Conservation (phyloP, 768 basidiomycete genomes). For the Amanita polypyramis region DNA sequence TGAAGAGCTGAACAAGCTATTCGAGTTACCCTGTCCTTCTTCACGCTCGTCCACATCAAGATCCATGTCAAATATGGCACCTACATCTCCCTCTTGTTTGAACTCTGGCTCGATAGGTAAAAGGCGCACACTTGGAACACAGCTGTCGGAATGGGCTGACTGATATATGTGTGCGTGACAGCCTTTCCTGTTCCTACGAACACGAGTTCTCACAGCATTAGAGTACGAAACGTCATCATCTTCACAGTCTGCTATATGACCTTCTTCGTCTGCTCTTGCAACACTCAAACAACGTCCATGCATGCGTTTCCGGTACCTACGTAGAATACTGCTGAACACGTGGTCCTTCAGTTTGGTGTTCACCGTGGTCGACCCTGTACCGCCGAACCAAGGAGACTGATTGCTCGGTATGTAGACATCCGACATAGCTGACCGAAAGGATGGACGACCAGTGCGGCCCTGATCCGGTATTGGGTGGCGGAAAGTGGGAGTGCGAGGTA, state of each 20-base stretch:
- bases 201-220: constrained; percentile 17
- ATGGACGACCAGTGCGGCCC: constrained; percentile 21
- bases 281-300: constrained; percentile 27
- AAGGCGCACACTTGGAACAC: constrained; percentile 39
- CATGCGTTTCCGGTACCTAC: constrained; percentile 52
- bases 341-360: constrained; percentile 94
- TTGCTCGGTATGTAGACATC: constrained; percentile 24
- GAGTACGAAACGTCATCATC: constrained; percentile 12
- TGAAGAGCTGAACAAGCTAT: constrained; percentile 20
- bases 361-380: constrained; percentile 86
- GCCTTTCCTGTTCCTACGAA: constrained; percentile 27
- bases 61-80: constrained; percentile 36
- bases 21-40: constrained; percentile 4
- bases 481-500: not conserved
- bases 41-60: constrained; percentile 16
- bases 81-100: constrained; percentile 11
- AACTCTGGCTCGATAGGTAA: constrained; percentile 51
- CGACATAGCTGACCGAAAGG: constrained; percentile 29
- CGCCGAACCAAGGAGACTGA: constrained; percentile 61
- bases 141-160: constrained; percentile 27
- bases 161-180: constrained; percentile 29
- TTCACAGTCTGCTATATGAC: constrained; percentile 24
- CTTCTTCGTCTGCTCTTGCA: constrained; percentile 45
- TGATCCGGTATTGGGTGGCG: constrained; percentile 17
- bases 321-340: constrained; percentile 83